A percentile compares a stretch with the other conserved stretches of the same genome.
phyloP scores from a whole-genome alignment of 2,329 filamentous ascomycete genomes.

The Cercospora janseana region DNA sequence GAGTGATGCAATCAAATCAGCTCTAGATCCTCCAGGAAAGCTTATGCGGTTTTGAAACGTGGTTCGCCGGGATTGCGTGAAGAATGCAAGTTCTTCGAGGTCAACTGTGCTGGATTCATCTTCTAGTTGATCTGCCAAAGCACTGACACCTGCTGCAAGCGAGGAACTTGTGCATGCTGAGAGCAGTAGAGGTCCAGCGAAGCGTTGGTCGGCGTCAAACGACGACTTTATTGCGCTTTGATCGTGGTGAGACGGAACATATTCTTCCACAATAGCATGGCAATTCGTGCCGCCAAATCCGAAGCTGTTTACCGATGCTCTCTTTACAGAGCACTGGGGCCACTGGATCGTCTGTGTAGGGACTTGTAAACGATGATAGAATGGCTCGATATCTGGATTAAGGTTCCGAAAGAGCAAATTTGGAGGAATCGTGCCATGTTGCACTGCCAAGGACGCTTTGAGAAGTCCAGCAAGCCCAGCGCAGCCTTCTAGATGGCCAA shows the following conservation, averaged over 20 bases:
- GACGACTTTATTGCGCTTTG: background rate
- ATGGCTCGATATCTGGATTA: slow-evolving; percentile 34
- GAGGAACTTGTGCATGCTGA: slow-evolving; percentile 19
- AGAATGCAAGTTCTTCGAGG: slow-evolving; percentile 20
- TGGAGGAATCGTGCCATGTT: slow-evolving; percentile 30
- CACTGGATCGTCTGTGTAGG: slow-evolving; percentile 31
- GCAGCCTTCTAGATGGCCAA: slow-evolving; percentile 29
- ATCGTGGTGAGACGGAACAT: slow-evolving; percentile 9
- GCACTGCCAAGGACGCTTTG: slow-evolving; percentile 32
- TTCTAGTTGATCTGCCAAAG: slow-evolving; percentile 20
- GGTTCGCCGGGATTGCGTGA: slow-evolving; percentile 23
- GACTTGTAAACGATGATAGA: slow-evolving; percentile 23
- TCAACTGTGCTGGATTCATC: background rate
- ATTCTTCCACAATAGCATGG: slow-evolving; percentile 28
- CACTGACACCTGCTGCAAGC: slow-evolving; percentile 17
- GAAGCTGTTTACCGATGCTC: slow-evolving; percentile 28
- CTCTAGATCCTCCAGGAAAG: slow-evolving; percentile 18
- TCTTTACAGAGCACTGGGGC: slow-evolving; percentile 25
- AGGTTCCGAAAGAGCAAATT: slow-evolving; percentile 30
- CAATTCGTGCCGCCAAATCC: slow-evolving; percentile 31
- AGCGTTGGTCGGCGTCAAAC: slow-evolving; percentile 4
- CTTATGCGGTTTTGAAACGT: slow-evolving; percentile 19
- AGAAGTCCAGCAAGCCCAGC: slow-evolving; percentile 29
- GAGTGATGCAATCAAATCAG: slow-evolving; percentile 12
- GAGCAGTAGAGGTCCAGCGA: slow-evolving; percentile 20